Base-by-base conservation (phyloP, 1,284 basidiomycete genomes). In the Apiotrichum laibachii region DNA sequence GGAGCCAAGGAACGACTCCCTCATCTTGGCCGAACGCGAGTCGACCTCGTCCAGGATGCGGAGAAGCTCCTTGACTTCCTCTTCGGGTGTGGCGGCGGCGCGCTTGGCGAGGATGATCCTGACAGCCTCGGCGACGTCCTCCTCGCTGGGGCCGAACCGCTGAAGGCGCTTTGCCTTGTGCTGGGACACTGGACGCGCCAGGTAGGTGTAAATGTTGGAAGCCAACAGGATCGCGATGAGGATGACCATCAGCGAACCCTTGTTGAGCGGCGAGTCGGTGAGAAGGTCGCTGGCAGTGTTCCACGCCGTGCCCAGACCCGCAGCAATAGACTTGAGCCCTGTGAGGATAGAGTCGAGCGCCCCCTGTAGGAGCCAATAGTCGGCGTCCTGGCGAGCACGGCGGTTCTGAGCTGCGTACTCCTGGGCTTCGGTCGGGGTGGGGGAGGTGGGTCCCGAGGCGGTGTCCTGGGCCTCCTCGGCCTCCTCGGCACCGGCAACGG, bases 271-370 rank as follows among this genome's bases (percentile, higher is more conserved):
- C 1, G 85, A 69, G 83, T 87, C 68, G 79, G 82, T 48, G 81
- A 85, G 84, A 66, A 89, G 83, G 60, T 91, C 88, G 83, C 86
- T 87, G 0, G 86, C 82, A 13, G 64, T 65, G 34, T 71, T 64
- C 46, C 67, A 45, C 1, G 77, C 63, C 66, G 89, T 88, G 56
- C 77, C 79, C 50, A 93, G 83, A 21, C 86, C 89, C 42, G 78
- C 80, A 21, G 85, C 83, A 59, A 88, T 87, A 64, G 85, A 83
- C 67, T 81, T 81, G 50, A 85, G 85, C 56, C 93, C 90, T 60
- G 82, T 81, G 57, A 82, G 81, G 70, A 91, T 82, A 22, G 88
- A 89, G 69, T 94, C 91, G 76, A 87, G 85, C 2, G 89, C 88
- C 85, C 89, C 92, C 69, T 93, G 90, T 60, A 92, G 77, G 0